phyloP scores from a whole-genome alignment of 768 basidiomycete genomes.

The Russula griseocarnosa region DNA sequence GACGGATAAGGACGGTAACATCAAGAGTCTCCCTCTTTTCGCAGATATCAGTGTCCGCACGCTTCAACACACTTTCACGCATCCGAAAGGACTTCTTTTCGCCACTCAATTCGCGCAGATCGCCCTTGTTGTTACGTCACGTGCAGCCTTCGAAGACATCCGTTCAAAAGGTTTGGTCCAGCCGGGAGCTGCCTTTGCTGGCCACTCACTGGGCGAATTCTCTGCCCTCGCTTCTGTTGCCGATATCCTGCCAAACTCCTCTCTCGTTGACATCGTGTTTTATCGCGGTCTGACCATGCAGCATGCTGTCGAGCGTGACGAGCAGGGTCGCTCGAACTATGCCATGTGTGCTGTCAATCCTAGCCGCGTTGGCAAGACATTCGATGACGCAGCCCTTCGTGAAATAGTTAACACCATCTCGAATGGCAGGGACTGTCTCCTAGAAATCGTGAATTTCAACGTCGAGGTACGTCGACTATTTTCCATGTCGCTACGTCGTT shows the following conservation, averaged over 20 bases:
- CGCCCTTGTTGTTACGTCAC: conserved; percentile 96
- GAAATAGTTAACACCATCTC: conserved; percentile 95
- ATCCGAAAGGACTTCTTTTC: conserved; percentile 90
- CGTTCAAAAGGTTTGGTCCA: conserved; percentile 94
- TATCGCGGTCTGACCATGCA: conserved; percentile 99
- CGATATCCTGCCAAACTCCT: conserved; percentile 90
- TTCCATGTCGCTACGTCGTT: background rate
- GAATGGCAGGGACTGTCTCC: conserved; percentile 65
- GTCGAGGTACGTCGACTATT: conserved; percentile 59
- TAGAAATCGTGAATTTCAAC: conserved; percentile 98
- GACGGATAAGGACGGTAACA: conserved; percentile 91
- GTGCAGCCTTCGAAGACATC: conserved; percentile 98
- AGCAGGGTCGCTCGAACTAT: conserved; percentile 89
- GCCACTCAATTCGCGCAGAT: conserved; percentile 99
- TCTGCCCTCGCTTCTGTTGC: conserved; percentile 97
- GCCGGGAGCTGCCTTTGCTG: conserved; percentile 88
- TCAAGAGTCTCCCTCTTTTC: conserved; percentile 95
- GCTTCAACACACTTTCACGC: conserved; percentile 96
- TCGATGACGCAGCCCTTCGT: conserved; percentile 92
- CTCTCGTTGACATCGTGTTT: conserved; percentile 97
- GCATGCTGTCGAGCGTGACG: conserved; percentile 95
- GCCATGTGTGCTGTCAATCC: conserved; percentile 99
- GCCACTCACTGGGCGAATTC: conserved; percentile 98
- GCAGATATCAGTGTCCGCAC: conserved; percentile 93
- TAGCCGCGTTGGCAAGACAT: conserved; percentile 87